phyloP scores from a whole-genome alignment of 164 flowering plant species.

The Dillenia turbinata region DNA sequence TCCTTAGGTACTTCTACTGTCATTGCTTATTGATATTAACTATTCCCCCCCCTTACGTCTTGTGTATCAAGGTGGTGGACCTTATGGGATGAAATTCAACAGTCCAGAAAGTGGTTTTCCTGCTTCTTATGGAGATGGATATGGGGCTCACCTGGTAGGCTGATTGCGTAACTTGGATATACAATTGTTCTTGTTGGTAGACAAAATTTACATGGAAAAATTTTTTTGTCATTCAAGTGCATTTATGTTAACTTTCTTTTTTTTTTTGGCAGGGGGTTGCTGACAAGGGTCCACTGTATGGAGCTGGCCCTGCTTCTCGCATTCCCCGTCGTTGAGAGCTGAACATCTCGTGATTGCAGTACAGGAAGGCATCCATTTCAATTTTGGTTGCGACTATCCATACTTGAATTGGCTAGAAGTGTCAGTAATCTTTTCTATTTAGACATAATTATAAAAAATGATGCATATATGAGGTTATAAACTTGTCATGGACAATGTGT shows the following conservation, averaged over 20 bases:
- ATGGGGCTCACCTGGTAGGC: slow-evolving; percentile 59
- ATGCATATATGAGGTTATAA: slow-evolving; percentile 13
- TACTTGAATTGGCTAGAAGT: slow-evolving; percentile 23
- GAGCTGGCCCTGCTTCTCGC: slow-evolving; percentile 59
- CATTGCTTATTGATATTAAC: background rate
- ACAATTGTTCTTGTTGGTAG: background rate
- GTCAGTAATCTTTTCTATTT: slow-evolving; percentile 23
- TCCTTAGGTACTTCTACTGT: background rate
- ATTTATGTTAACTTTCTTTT: slow-evolving; percentile 4
- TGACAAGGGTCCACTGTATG: slow-evolving; percentile 66
- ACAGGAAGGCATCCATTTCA: slow-evolving; percentile 1
- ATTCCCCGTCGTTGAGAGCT: slow-evolving; percentile 53
- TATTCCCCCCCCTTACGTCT: background rate
- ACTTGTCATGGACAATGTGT: slow-evolving; percentile 2
- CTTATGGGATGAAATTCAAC: slow-evolving; percentile 54
- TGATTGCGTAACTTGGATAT: slow-evolving; percentile 6
- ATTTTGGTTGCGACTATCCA: slow-evolving; percentile 14
- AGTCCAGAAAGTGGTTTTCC: slow-evolving; percentile 48
- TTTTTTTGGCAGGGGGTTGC: slow-evolving; percentile 43
- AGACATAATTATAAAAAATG: slow-evolving; percentile 18
- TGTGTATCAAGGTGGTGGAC: slow-evolving; percentile 60
- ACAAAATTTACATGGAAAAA: background rate
- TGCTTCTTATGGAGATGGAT: slow-evolving; percentile 64
- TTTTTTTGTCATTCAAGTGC: background rate
- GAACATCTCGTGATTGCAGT: slow-evolving; percentile 7